Conservation (phyloP, 768 basidiomycete species). For the Naganishia vishniacii region DNA sequence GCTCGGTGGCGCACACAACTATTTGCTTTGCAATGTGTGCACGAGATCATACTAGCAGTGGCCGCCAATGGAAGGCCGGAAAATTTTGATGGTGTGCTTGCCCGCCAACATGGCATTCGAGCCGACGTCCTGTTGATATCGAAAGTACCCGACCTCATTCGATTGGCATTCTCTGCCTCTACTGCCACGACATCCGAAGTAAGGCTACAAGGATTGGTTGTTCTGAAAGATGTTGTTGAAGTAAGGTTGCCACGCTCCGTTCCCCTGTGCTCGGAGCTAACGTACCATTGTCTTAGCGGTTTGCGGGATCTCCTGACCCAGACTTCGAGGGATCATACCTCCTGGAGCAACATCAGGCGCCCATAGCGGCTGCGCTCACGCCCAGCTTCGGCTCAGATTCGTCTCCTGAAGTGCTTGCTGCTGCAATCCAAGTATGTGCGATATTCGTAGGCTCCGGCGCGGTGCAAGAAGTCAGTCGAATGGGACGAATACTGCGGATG, state of each 20-base stretch:
- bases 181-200: conserved; percentile 96
- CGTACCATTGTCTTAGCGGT: no score
- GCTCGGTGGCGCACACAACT: conserved; percentile 95
- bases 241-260: conserved; percentile 56
- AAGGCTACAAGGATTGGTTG: conserved; percentile 78
- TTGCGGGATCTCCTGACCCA: conserved; percentile 78
- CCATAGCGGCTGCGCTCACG: conserved; percentile 92
- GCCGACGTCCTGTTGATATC: conserved; percentile 67
- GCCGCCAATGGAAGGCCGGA: conserved; percentile 67
- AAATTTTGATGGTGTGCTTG: conserved; percentile 73
- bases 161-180: conserved; percentile 95
- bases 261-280: no score
- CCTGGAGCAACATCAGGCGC: conserved; percentile 95
- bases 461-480: conserved; percentile 77
- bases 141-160: conserved; percentile 85
- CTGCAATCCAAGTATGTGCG: conserved; percentile 87
- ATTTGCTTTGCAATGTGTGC: conserved; percentile 86
- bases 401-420: conserved; percentile 87
- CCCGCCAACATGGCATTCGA: conserved; percentile 58
- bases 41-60: conserved; percentile 76
- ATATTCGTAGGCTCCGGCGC: conserved; percentile 92
- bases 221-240: conserved; percentile 86
- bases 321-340: conserved; percentile 84
- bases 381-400: conserved; percentile 94
- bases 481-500: conserved; percentile 90